Percentiles rank a stretch among this genome's conserved stretches.
These are phyloP conservation scores for Tulasnella sp. DNA, from an alignment of 768 basidiomycete genomes.

Conservation along the genomic window DNA sequence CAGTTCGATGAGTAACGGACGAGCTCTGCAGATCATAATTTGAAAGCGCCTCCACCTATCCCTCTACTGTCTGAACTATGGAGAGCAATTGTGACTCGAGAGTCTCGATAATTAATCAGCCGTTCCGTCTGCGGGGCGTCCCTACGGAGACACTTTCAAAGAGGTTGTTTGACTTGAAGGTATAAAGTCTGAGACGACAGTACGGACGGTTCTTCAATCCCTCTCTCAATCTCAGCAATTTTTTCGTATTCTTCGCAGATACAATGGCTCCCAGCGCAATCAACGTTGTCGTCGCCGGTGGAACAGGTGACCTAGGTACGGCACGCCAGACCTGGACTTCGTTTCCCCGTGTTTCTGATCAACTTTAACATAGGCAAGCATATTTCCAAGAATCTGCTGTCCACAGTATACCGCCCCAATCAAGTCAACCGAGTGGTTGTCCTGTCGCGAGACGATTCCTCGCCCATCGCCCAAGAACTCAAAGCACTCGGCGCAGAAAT, in stretches of 20 bases:
- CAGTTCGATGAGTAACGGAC: not conserved
- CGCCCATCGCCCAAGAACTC: not conserved
- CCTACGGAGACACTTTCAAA: not conserved
- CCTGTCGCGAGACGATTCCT: not conserved
- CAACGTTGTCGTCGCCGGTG: not conserved
- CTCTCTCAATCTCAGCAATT: not conserved
- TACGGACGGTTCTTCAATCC: not conserved
- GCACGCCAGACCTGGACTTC: not conserved
- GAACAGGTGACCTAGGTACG: not conserved
- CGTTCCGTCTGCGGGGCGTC: not conserved
- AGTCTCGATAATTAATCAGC: not conserved
- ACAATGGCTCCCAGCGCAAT: not conserved
- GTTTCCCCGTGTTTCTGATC: too few relatives aligned
- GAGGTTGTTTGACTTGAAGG: not conserved
- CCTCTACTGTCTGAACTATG: too few relatives aligned
- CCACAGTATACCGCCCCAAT: not conserved
- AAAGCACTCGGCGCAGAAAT: not conserved
- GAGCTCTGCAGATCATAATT: too few relatives aligned
- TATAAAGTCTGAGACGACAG: not conserved
- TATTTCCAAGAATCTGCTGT: not conserved
- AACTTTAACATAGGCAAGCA: not conserved
- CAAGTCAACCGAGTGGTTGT: not conserved
- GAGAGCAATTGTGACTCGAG: not conserved
- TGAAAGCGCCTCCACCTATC: too few relatives aligned
- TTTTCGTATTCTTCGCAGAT: not conserved